Conservation (phyloP, 2,329 filamentous ascomycete species). For the Orbilia quercus region DNA sequence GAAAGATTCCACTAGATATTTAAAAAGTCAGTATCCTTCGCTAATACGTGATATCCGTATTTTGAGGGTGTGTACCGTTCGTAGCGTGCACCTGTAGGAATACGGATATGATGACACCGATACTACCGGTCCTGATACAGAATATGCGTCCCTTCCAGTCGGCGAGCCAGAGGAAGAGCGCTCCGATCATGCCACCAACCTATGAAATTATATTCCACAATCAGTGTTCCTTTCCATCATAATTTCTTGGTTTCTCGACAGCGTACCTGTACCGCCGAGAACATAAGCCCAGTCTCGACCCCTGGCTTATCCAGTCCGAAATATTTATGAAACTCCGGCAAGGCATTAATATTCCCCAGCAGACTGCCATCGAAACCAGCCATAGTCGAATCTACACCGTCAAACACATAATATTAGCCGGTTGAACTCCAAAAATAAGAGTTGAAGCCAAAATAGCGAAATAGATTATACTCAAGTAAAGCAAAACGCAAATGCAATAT, state of each 20-base stretch:
- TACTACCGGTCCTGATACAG: conserved; percentile 70
- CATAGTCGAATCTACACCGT: conserved; percentile 65
- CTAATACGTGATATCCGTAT: neutral
- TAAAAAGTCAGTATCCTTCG: conserved; percentile 5
- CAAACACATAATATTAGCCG: neutral
- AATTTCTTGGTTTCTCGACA: neutral
- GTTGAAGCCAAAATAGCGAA: neutral
- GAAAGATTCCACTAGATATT: conserved; percentile 64
- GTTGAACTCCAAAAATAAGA: neutral
- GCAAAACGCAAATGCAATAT: conserved; percentile 45
- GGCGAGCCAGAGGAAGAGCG: conserved; percentile 67
- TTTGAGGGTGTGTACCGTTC: conserved; percentile 24
- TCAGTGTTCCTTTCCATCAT: conserved; percentile 60
- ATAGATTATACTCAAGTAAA: conserved; percentile 42
- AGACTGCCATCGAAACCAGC: conserved; percentile 72
- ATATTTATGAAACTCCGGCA: conserved; percentile 67
- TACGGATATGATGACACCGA: conserved; percentile 68
- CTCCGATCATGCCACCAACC: conserved; percentile 67
- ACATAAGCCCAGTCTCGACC: conserved; percentile 66
- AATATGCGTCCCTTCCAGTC: conserved; percentile 69
- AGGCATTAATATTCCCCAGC: conserved; percentile 69
- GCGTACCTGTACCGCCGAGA: conserved; percentile 58
- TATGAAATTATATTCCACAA: conserved; percentile 58
- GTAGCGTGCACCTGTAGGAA: conserved; percentile 64
- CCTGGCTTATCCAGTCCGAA: conserved; percentile 67